phyloP scores from a whole-genome alignment of 176 grass and related monocot species.

The Paspalum vaginatum region DNA sequence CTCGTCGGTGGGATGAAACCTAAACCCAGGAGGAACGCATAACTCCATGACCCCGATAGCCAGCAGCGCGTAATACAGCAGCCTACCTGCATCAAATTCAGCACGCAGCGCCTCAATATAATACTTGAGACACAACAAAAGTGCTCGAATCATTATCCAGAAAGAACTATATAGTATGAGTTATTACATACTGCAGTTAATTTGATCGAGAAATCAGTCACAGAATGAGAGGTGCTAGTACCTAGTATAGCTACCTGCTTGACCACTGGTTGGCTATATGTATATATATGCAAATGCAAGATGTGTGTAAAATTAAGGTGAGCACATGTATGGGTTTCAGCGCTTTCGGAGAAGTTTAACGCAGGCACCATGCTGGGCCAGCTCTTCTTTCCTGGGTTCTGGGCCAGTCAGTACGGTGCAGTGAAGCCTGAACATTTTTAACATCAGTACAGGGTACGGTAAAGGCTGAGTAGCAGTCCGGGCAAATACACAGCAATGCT shows the following conservation, averaged over 20 bases:
- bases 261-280: slow-evolving; percentile 27
- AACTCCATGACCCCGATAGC: slow-evolving; percentile 58
- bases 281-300: not conserved
- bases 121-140: not conserved
- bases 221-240: slow-evolving; percentile 11
- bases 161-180: not conserved
- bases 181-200: not conserved
- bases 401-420: slow-evolving; percentile 27
- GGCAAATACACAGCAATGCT: slow-evolving; percentile 43
- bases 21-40: slow-evolving; percentile 83
- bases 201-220: not conserved
- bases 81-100: slow-evolving; percentile 39
- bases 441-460: slow-evolving; percentile 38
- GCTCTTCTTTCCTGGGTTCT: slow-evolving; percentile 23
- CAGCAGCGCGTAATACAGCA: not conserved
- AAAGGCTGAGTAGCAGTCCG: slow-evolving; percentile 59
- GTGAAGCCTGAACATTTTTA: slow-evolving; percentile 36
- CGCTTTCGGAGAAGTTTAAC: slow-evolving; percentile 53
- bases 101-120: not conserved
- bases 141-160: slow-evolving; percentile 21
- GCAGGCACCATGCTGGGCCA: slow-evolving; percentile 30
- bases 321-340: slow-evolving; percentile 53
- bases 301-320: not conserved
- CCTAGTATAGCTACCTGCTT: slow-evolving; percentile 11
- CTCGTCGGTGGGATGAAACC: slow-evolving; percentile 92